Evolutionary conservation across 495 filamentous ascomycete species (phyloP).

Genomic region (Penicillium coprophilum): DNA sequence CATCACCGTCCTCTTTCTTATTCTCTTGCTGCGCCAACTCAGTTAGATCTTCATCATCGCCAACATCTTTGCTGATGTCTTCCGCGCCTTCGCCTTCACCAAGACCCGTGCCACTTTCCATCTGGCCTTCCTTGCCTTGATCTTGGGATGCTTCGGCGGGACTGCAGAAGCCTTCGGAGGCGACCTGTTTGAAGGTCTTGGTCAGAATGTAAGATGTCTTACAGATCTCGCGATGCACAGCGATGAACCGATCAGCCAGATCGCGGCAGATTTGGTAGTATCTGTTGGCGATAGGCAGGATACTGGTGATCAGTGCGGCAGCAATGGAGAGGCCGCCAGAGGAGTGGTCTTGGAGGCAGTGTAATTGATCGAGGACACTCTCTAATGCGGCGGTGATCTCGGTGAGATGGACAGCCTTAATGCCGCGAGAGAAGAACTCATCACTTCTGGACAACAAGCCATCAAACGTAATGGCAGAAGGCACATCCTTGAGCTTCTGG

Average conservation of each 20-base stretch:
- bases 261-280: conserved; percentile 62
- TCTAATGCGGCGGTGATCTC: conserved; percentile 55
- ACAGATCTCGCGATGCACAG: conserved; percentile 65
- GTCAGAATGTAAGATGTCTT: conserved; percentile 72
- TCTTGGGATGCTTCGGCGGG: conserved; percentile 75
- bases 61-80: conserved; percentile 95
- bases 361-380: conserved; percentile 48
- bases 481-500: conserved; percentile 65
- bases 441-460: conserved; percentile 65
- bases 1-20: conserved; percentile 59
- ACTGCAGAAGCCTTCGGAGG: conserved; percentile 84
- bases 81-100: conserved; percentile 93
- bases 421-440: conserved; percentile 50
- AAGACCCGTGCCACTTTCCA: conserved; percentile 93
- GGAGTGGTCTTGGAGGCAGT: conserved; percentile 48
- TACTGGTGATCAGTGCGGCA: conserved; percentile 60
- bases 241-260: conserved; percentile 50
- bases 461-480: conserved; percentile 55
- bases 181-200: conserved; percentile 71
- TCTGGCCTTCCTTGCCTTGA: conserved; percentile 64
- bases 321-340: conserved; percentile 44
- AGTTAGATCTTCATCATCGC: conserved; percentile 87
- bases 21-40: conserved; percentile 83
- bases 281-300: conserved; percentile 72
- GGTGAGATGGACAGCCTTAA: conserved; percentile 58